These are phyloP conservation scores for Seiridium cupressi DNA, from an alignment of 2,329 filamentous ascomycete genomes.

Conservation along the genomic window DNA sequence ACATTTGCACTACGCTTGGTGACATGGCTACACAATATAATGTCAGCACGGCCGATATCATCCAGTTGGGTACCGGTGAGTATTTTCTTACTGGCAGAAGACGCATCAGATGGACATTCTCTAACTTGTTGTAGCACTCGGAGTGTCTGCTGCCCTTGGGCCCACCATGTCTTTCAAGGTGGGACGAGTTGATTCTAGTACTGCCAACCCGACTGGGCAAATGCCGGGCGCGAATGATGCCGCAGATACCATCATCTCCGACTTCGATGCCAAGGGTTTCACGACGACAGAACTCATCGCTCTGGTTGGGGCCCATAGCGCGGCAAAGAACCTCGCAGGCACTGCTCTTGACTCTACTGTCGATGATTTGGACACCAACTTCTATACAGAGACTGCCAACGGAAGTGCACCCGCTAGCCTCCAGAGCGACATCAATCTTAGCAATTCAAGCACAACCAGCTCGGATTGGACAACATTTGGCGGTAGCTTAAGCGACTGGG, in stretches of 20 bases:
- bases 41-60: slow-evolving; percentile 25
- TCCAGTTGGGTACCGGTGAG: slow-evolving; percentile 28
- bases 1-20: slow-evolving; percentile 20
- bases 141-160: slow-evolving; percentile 18
- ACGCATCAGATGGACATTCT: no score
- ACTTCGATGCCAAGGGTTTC: slow-evolving; percentile 23
- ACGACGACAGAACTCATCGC: slow-evolving; percentile 22
- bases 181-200: slow-evolving; percentile 21
- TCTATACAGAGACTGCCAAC: slow-evolving; percentile 24
- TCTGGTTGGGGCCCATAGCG: slow-evolving; percentile 24
- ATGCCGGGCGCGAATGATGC: slow-evolving; percentile 14
- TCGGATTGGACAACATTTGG: slow-evolving; percentile 21
- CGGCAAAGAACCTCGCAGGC: slow-evolving; percentile 20
- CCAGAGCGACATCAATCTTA: slow-evolving; percentile 22
- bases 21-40: slow-evolving; percentile 19
- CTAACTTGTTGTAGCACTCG: slow-evolving; percentile 16
- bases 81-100: background rate
- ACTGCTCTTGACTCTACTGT: slow-evolving; percentile 21
- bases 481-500: slow-evolving; percentile 18
- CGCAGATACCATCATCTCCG: slow-evolving; percentile 15
- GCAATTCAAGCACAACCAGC: slow-evolving; percentile 19
- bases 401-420: slow-evolving; percentile 19
- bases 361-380: slow-evolving; percentile 19
- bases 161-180: slow-evolving; percentile 22
- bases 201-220: slow-evolving; percentile 16